phyloP scores from a whole-genome alignment of 2,329 filamentous ascomycete species.

The Capronia americana region DNA sequence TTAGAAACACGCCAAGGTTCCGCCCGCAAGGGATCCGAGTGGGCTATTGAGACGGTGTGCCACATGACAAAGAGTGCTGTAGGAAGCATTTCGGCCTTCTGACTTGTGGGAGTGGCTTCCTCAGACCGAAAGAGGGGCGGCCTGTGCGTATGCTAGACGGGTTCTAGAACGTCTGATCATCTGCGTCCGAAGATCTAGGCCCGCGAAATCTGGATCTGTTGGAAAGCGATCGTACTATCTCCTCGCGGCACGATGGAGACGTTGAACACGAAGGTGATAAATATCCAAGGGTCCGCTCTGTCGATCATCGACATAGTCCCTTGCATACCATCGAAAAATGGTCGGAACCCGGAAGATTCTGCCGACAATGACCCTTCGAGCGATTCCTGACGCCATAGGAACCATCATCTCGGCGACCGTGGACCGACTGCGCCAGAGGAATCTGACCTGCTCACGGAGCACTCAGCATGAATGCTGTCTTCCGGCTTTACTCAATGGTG shows the following conservation, averaged over 20 bases:
- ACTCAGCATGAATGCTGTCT: slow-evolving; percentile 11
- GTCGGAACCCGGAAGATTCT: background rate
- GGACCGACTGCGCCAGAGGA: slow-evolving; percentile 10
- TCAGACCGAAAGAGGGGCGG: background rate
- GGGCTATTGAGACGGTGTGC: background rate
- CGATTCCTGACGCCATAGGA: background rate
- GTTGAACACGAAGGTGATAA: background rate
- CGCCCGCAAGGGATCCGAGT: background rate
- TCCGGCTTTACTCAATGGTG: slow-evolving; percentile 10
- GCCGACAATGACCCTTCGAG: background rate
- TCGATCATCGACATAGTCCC: slow-evolving; percentile 4
- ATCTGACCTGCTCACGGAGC: slow-evolving; percentile 5
- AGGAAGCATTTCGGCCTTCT: background rate
- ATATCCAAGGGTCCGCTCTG: background rate
- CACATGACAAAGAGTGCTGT: background rate
- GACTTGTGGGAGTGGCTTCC: background rate
- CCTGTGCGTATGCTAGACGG: background rate
- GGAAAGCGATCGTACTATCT: background rate
- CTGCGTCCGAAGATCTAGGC: background rate
- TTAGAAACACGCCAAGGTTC: background rate
- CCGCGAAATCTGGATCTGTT: background rate
- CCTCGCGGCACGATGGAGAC: background rate
- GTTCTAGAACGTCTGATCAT: background rate
- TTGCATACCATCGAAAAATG: background rate
- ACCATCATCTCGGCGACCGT: slow-evolving; percentile 5